Evolutionary conservation across 2,329 filamentous ascomycete genomes (phyloP).

Genomic region (Arthrobotrys musiformis): DNA sequence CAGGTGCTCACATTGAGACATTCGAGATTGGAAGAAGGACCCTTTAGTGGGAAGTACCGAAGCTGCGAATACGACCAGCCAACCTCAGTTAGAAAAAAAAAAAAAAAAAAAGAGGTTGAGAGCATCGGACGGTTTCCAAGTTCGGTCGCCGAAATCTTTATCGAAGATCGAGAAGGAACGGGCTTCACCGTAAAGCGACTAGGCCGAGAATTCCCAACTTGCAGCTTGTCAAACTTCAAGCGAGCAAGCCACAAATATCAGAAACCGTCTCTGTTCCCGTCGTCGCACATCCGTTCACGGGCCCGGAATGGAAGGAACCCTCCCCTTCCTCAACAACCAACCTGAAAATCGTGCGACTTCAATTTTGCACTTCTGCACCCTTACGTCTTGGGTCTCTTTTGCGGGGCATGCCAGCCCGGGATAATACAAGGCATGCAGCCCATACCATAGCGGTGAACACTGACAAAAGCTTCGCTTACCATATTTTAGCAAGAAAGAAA

Average conservation of each 20-base stretch:
- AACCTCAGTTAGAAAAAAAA: not conserved
- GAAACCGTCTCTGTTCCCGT: slow-evolving; percentile 29
- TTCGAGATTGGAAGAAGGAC: not conserved
- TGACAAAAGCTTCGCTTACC: slow-evolving; percentile 34
- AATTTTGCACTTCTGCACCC: slow-evolving; percentile 22
- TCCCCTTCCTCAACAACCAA: not conserved
- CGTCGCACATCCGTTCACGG: slow-evolving; percentile 13
- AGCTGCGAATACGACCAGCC: slow-evolving; percentile 10
- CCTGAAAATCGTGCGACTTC: slow-evolving; percentile 13
- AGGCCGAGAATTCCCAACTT: slow-evolving; percentile 23
- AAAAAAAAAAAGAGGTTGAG: not conserved
- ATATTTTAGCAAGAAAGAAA: slow-evolving; percentile 20
- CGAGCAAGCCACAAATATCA: slow-evolving; percentile 47
- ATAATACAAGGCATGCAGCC: slow-evolving; percentile 24
- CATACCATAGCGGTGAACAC: slow-evolving; percentile 31
- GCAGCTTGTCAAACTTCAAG: slow-evolving; percentile 47
- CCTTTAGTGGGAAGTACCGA: slow-evolving; percentile 18
- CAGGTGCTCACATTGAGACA: slow-evolving; percentile 40
- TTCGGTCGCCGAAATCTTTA: not conserved
- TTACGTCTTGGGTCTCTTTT: slow-evolving; percentile 23
- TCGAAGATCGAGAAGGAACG: slow-evolving; percentile 1
- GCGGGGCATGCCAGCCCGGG: slow-evolving; percentile 16
- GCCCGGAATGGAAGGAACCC: slow-evolving; percentile 26
- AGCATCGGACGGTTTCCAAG: too few species aligned
- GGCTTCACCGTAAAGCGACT: slow-evolving; percentile 17